These are phyloP conservation scores for Phenoliferia sp. DNA, from an alignment of 1,284 basidiomycete species.

Conservation along the genomic window DNA sequence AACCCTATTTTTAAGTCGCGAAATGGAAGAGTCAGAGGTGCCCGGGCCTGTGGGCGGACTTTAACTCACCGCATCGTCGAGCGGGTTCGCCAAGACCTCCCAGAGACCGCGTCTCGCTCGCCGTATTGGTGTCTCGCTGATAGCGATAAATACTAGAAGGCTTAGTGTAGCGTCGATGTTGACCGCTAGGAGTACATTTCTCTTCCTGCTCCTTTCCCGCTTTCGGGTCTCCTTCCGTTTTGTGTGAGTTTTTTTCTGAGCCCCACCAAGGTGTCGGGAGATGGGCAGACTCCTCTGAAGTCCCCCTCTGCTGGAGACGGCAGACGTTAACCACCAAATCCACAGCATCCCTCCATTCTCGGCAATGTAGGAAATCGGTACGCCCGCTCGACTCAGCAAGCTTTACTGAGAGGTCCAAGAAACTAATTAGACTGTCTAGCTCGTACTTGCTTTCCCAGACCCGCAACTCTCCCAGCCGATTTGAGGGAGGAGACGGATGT, in stretches of 20 bases:
- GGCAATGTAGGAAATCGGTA: conserved; percentile 5
- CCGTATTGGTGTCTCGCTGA: conserved; percentile 25
- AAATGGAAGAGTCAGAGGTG: background rate
- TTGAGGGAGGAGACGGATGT: background rate
- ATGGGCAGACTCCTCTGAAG: conserved; percentile 23
- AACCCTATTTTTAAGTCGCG: conserved; percentile 23
- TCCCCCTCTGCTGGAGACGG: conserved; percentile 29
- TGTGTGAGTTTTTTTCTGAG: background rate
- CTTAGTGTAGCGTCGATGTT: too few relatives aligned
- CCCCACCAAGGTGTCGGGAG: conserved; percentile 7
- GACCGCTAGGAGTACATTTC: background rate
- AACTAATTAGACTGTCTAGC: conserved; percentile 33
- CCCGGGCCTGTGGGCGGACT: background rate
- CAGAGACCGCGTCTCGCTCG: conserved; percentile 34
- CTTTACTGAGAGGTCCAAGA: conserved; percentile 12
- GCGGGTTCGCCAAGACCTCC: conserved; percentile 34
- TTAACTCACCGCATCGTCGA: conserved; percentile 5
- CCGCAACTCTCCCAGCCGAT: conserved; percentile 5
- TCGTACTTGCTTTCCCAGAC: conserved; percentile 39
- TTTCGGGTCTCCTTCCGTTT: background rate
- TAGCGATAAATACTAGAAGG: conserved; percentile 36
- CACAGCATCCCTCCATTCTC: conserved; percentile 7
- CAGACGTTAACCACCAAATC: conserved; percentile 31
- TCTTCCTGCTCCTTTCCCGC: background rate
- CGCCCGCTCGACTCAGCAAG: conserved; percentile 19